Base-by-base conservation (phyloP, 2,329 filamentous ascomycete species). In the Fusarium haematococcum region DNA sequence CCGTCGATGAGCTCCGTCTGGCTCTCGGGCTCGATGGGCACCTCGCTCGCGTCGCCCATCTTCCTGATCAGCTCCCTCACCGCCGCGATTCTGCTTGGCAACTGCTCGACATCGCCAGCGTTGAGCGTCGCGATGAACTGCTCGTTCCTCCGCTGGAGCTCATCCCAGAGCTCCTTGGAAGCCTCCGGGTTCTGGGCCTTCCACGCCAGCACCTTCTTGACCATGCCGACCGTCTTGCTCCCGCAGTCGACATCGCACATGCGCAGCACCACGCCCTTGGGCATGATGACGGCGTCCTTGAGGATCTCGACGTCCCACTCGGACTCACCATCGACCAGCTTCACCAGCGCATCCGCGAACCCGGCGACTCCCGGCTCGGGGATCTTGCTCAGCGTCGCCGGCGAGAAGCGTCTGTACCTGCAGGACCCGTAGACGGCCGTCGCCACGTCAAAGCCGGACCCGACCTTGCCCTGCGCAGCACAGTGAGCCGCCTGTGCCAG, bases 171-270 rank as follows among this genome's bases (percentile, higher is more conserved):
- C 70, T 83, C 79, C 71, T 90, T 89, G 2, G 95, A 92, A n/a
- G 88, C 89, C 4, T 88, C 87, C 0, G 87, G 84, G 23, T 94
- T 90, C 57, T 88, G 83, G 59, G 90, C 89, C 61, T 93, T 88
- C 97, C 97, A 99, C 35, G 89, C 89, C 4, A 98, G 87, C 16
- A 99, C 94, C 80, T 94, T 90, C 85, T 96, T 97, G 41, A 98
- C 97, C 97, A 99, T 98, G 16, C 95, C 90, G 0, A 97, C 95
- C 9, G 96, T 98, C 85, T 97, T 91, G 58, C 93, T 96, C 35
- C 97, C 97, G 80, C 95, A 98, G 81, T 97, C 94, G 8, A 99
- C 97, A 80, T 99, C 97, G 80, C 95, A 98, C 92, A 99, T 97
- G 69, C 97, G 90, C 75, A 98, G 87, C 27, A 93, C 89, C 75